Conservation (phyloP, 768 basidiomycete species). For the Tricholoma sp. region DNA sequence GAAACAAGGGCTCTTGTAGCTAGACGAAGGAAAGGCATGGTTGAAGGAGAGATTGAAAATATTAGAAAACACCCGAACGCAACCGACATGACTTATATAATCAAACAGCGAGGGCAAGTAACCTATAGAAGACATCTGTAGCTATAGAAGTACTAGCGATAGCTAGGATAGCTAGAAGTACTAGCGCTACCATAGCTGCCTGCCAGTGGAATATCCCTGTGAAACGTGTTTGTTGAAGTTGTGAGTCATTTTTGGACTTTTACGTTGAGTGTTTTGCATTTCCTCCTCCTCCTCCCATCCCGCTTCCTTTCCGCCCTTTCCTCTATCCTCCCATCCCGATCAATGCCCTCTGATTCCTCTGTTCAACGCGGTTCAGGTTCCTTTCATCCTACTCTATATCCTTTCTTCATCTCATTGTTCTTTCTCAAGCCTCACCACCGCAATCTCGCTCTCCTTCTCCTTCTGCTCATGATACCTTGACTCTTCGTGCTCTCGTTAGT, state of each 20-base stretch:
- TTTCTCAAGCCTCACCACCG: slow-evolving; percentile 44
- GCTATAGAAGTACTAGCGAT: no score
- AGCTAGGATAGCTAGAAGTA: no score
- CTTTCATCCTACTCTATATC: slow-evolving; percentile 3
- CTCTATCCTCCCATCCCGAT: slow-evolving; percentile 25
- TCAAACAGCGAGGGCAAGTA: no score
- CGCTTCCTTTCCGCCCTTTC: slow-evolving; percentile 22
- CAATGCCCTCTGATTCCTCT: slow-evolving; percentile 66
- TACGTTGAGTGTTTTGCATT: slow-evolving; percentile 5
- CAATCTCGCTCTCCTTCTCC: slow-evolving; percentile 77
- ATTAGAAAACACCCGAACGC: not conserved
- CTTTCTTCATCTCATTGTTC: not conserved
- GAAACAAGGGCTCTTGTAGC: slow-evolving; percentile 40
- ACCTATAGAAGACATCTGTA: no score
- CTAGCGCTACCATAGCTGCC: no score
- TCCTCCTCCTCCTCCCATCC: slow-evolving; percentile 23
- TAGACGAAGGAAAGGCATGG: slow-evolving; percentile 54
- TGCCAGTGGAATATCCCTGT: no score
- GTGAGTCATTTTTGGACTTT: not conserved
- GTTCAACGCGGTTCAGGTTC: slow-evolving; percentile 52
- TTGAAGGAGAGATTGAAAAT: slow-evolving; percentile 1
- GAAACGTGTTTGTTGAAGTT: not conserved
- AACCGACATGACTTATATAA: not conserved
- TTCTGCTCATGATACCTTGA: slow-evolving; percentile 67
- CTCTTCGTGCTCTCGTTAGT: slow-evolving; percentile 91